phyloP scores from a whole-genome alignment of 305 asterid genomes.

The Fraxinus greggii region DNA sequence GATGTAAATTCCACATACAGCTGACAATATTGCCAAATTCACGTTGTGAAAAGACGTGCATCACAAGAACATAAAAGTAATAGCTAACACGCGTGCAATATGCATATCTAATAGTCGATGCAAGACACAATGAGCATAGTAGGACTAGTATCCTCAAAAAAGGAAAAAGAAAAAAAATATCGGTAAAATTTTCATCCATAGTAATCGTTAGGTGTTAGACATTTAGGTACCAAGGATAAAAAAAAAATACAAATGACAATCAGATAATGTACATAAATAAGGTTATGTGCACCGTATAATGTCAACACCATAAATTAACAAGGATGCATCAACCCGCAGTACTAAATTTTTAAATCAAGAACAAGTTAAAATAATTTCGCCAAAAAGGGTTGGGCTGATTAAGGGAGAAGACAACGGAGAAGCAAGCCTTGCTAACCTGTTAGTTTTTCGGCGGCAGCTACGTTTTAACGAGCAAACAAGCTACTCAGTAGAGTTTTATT shows the following conservation, averaged over 20 bases:
- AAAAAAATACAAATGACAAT: not conserved
- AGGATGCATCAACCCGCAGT: not conserved
- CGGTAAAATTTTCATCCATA: not conserved
- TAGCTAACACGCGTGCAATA: not conserved
- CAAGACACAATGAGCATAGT: not conserved
- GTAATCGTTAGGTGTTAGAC: not conserved
- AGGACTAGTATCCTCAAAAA: not conserved
- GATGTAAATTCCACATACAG: not conserved
- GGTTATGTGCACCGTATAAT: constrained; percentile 10
- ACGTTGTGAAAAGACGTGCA: not conserved
- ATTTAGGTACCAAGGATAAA: not conserved
- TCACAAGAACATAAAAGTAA: not conserved
- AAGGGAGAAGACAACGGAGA: not conserved
- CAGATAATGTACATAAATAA: not conserved
- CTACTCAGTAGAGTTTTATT: constrained; percentile 71
- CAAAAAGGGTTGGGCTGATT: not conserved
- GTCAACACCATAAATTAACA: not conserved
- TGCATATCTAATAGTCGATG: not conserved
- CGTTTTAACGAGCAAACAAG: not conserved
- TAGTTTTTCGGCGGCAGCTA: not conserved
- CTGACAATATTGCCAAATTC: not conserved
- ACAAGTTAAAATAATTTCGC: constrained; percentile 30
- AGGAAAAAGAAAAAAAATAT: not conserved
- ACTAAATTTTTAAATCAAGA: constrained; percentile 10
- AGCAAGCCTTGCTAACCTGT: not conserved